Evolutionary conservation across 2,329 filamentous ascomycete genomes (phyloP).

Genomic region (Aspergillus aculeatus): DNA sequence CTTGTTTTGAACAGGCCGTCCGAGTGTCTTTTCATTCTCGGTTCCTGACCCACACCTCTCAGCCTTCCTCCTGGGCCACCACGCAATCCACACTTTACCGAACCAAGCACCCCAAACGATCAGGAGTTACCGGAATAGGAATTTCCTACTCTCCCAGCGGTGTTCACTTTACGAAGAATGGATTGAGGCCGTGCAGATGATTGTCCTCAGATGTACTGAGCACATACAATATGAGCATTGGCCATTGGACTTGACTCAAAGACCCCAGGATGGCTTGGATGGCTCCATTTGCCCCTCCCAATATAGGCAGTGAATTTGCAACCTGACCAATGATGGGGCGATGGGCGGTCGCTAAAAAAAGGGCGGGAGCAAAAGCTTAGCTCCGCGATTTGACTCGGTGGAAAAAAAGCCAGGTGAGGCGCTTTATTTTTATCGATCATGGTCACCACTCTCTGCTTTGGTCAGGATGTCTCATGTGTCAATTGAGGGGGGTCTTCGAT

Average conservation of each 20-base stretch:
- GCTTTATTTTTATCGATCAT: not conserved
- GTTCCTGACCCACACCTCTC: not conserved
- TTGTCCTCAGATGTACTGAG: too few species aligned
- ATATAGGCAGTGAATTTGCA: not conserved
- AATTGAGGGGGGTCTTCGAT: not conserved
- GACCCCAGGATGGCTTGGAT: too few species aligned
- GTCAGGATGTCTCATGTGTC: not conserved
- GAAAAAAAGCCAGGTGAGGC: not conserved
- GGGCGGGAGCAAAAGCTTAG: constrained; percentile 3
- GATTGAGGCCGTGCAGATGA: too few species aligned
- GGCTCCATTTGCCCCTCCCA: not conserved
- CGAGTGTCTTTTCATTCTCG: not conserved
- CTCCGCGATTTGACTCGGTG: too few species aligned
- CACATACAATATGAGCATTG: too few species aligned
- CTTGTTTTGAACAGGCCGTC: too few species aligned
- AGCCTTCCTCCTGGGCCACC: not conserved
- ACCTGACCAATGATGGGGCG: not conserved
- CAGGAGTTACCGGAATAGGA: not conserved
- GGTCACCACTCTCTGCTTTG: not conserved
- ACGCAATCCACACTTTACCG: not conserved
- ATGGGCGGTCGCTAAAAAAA: not conserved
- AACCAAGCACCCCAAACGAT: not conserved
- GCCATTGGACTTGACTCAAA: too few species aligned
- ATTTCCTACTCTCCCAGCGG: not conserved
- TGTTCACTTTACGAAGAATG: not conserved